phyloP scores from a whole-genome alignment of 768 basidiomycete genomes.

The Brasilioporus rufonigricans region DNA sequence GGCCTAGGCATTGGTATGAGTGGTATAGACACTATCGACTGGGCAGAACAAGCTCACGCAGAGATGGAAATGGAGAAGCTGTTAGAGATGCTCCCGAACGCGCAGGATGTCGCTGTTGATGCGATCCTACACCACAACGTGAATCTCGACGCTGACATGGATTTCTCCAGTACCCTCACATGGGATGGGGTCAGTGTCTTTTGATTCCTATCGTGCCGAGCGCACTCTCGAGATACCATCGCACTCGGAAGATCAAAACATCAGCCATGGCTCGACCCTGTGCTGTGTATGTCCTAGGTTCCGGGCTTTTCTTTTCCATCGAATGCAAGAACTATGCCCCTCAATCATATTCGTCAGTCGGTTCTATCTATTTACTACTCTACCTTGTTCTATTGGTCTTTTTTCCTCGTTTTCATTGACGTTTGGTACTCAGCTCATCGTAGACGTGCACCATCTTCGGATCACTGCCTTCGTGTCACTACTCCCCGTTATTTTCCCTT shows the following conservation, averaged over 20 bases:
- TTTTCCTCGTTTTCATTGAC: constrained; percentile 8
- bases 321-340: constrained; percentile 19
- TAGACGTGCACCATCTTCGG: not conserved
- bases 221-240: not conserved
- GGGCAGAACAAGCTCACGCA: constrained; percentile 29
- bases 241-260: constrained; percentile 19
- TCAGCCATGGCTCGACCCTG: constrained; percentile 5
- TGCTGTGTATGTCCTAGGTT: constrained; percentile 4
- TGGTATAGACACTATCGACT: constrained; percentile 22
- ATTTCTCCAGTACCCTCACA: constrained; percentile 25
- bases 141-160: constrained; percentile 25
- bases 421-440: not conserved
- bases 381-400: constrained; percentile 26
- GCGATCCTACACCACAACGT: constrained; percentile 18
- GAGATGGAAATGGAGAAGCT: constrained; percentile 63
- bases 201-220: constrained; percentile 15
- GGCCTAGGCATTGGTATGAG: constrained; percentile 18
- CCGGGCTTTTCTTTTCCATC: constrained; percentile 14
- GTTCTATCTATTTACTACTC: constrained; percentile 27
- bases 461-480: not conserved
- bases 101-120: constrained; percentile 28
- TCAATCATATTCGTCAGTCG: constrained; percentile 11
- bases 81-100: constrained; percentile 49
- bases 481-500: not conserved
- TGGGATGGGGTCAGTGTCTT: constrained; percentile 31